These are phyloP conservation scores for Petasospora fabianii DNA, from an alignment of 1,139 yeast genomes.

Conservation along the genomic window DNA sequence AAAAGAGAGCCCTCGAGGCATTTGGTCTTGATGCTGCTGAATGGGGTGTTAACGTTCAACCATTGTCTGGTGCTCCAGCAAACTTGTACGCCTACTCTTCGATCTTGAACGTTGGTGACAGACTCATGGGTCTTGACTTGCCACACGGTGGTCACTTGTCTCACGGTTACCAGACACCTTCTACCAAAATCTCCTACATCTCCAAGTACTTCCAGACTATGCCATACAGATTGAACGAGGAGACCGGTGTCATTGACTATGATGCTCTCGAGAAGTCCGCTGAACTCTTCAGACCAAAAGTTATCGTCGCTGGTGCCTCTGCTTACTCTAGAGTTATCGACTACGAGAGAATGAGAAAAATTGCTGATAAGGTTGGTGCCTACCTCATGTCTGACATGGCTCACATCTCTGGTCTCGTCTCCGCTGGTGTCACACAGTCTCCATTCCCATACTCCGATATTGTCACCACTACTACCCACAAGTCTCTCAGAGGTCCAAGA, in stretches of 20 bases:
- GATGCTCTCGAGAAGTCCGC: conserved; percentile 85
- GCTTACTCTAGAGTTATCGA: conserved; percentile 92
- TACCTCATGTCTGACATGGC: conserved; percentile 94
- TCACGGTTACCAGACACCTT: conserved; percentile 90
- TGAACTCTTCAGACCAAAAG: conserved; percentile 84
- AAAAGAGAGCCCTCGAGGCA: conserved; percentile 85
- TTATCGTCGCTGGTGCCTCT: conserved; percentile 94
- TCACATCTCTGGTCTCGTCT: conserved; percentile 89
- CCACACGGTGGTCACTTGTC: conserved; percentile 98
- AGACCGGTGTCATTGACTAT: conserved; percentile 88
- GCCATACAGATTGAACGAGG: conserved; percentile 87
- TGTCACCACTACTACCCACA: conserved; percentile 96
- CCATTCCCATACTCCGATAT: conserved; percentile 95
- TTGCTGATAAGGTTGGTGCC: conserved; percentile 92
- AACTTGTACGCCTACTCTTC: conserved; percentile 92
- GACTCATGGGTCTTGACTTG: conserved; percentile 93
- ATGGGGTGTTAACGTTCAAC: conserved; percentile 97
- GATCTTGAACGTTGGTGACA: conserved; percentile 84
- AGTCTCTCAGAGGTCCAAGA: conserved; percentile 96
- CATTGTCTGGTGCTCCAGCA: conserved; percentile 95
- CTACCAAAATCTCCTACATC: conserved; percentile 83
- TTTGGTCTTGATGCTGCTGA: conserved; percentile 68
- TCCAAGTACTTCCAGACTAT: conserved; percentile 95
- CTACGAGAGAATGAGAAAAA: conserved; percentile 82
- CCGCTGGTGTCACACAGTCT: conserved; percentile 88